Conservation (phyloP, 331 rosid genomes). For the Phaseolus coccineus region DNA sequence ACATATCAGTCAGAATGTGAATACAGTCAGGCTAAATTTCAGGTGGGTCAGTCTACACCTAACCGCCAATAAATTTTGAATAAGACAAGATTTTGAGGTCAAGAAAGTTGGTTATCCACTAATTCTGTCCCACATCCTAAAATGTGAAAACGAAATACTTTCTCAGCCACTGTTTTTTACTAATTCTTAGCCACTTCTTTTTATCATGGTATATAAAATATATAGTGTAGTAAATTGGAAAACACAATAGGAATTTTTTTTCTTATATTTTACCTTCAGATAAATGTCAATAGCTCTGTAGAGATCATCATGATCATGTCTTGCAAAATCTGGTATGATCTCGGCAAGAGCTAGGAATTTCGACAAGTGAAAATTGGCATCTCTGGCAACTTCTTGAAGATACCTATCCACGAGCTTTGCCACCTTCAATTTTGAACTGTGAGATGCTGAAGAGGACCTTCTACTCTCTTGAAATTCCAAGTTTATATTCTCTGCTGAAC, state of each 20-base stretch:
- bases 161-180: constrained; percentile 16
- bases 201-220: constrained; percentile 28
- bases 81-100: constrained; percentile 84
- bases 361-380: constrained; percentile 70
- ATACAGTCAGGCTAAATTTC: constrained; percentile 45
- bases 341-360: constrained; percentile 84
- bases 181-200: constrained; percentile 3
- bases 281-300: constrained; percentile 93
- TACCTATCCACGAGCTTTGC: constrained; percentile 92
- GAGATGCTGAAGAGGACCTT: constrained; percentile 97
- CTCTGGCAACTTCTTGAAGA: constrained; percentile 86
- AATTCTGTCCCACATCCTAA: constrained; percentile 62
- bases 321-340: constrained; percentile 88
- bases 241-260: not conserved
- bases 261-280: constrained; percentile 74
- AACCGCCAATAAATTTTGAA: constrained; percentile 56
- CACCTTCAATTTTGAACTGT: constrained; percentile 84
- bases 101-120: constrained; percentile 87
- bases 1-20: constrained; percentile 45
- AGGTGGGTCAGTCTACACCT: constrained; percentile 70
- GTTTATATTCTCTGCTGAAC: constrained; percentile 89
- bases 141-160: constrained; percentile 55
- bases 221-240: constrained; percentile 34
- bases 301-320: constrained; percentile 95
- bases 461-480: constrained; percentile 93